Conservation (phyloP, 2,329 filamentous ascomycete genomes). For the Aspergillus pseudoglaucus region DNA sequence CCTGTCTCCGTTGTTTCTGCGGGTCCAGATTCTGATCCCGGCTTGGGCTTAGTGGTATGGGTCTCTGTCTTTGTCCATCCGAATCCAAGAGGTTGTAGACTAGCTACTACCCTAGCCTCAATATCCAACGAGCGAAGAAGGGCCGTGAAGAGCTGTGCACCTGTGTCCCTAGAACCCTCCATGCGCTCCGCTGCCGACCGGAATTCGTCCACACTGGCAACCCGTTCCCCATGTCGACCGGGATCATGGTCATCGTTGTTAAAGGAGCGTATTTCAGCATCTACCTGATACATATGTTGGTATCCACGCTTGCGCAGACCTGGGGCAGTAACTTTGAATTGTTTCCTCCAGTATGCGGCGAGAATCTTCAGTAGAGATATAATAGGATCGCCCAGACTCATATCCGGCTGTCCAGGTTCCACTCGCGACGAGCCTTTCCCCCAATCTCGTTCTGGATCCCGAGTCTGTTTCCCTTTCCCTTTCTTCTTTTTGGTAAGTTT, state of each 20-base stretch:
- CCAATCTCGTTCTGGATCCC: slow-evolving; percentile 58
- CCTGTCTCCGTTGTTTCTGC: slow-evolving; percentile 9
- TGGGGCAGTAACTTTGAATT: slow-evolving; percentile 69
- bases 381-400: slow-evolving; percentile 77
- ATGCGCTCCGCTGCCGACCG: slow-evolving; percentile 61
- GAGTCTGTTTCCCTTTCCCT: slow-evolving; percentile 33
- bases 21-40: slow-evolving; percentile 1
- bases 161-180: slow-evolving; percentile 77
- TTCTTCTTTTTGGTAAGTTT: slow-evolving; percentile 36
- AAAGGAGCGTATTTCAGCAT: slow-evolving; percentile 66
- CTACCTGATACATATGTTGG: slow-evolving; percentile 66
- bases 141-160: slow-evolving; percentile 83
- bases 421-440: slow-evolving; percentile 60
- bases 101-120: slow-evolving; percentile 76
- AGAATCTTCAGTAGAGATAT: slow-evolving; percentile 69
- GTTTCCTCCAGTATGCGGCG: slow-evolving; percentile 80
- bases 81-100: slow-evolving; percentile 78
- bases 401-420: slow-evolving; percentile 64
- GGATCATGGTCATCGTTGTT: slow-evolving; percentile 56
- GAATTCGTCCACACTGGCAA: slow-evolving; percentile 62
- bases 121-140: slow-evolving; percentile 73
- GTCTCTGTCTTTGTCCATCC: slow-evolving; percentile 87
- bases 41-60: slow-evolving; percentile 45
- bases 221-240: slow-evolving; percentile 67
- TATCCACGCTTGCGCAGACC: slow-evolving; percentile 87